A percentile compares a stretch with the other conserved stretches of the same genome.
phyloP scores from a whole-genome alignment of 257 asterid genomes.

The Penstemon barbatus region DNA sequence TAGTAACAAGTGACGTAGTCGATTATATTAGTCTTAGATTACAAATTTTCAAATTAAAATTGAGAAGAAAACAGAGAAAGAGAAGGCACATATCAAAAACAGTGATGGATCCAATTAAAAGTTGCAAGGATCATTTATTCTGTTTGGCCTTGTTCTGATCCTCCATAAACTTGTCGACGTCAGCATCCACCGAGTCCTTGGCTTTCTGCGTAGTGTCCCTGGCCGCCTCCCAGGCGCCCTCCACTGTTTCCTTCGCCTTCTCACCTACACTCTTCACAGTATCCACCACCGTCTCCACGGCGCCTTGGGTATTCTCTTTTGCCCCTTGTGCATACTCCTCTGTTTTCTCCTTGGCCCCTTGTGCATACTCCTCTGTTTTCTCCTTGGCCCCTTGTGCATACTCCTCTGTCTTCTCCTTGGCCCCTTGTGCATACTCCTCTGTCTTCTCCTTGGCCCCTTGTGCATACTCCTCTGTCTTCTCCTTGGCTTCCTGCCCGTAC shows the following conservation, averaged over 20 bases:
- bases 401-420: slow-evolving; percentile 30
- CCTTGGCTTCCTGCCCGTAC: slow-evolving; percentile 34
- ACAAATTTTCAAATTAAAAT: too few relatives aligned
- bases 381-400: too few relatives aligned
- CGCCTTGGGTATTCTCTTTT: slow-evolving; percentile 33
- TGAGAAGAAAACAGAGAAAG: too few relatives aligned
- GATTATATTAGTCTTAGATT: too few relatives aligned
- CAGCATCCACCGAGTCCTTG: slow-evolving; percentile 50
- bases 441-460: too few relatives aligned
- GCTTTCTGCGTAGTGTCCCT: slow-evolving; percentile 49
- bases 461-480: too few relatives aligned
- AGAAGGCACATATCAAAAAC: too few relatives aligned
- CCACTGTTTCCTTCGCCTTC: slow-evolving; percentile 38
- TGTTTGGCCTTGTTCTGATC: slow-evolving; percentile 28
- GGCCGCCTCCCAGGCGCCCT: slow-evolving; percentile 51
- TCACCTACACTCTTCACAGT: slow-evolving; percentile 36
- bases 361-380: slow-evolving; percentile 27
- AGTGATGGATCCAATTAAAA: too few relatives aligned
- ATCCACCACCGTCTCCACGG: slow-evolving; percentile 47
- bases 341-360: slow-evolving; percentile 38
- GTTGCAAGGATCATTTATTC: too few relatives aligned
- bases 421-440: slow-evolving; percentile 29
- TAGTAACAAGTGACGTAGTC: too few relatives aligned
- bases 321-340: slow-evolving; percentile 36
- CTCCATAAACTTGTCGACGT: slow-evolving; percentile 46